phyloP scores from a whole-genome alignment of 2,329 filamentous ascomycete species.

The Arachnomyces sp. region DNA sequence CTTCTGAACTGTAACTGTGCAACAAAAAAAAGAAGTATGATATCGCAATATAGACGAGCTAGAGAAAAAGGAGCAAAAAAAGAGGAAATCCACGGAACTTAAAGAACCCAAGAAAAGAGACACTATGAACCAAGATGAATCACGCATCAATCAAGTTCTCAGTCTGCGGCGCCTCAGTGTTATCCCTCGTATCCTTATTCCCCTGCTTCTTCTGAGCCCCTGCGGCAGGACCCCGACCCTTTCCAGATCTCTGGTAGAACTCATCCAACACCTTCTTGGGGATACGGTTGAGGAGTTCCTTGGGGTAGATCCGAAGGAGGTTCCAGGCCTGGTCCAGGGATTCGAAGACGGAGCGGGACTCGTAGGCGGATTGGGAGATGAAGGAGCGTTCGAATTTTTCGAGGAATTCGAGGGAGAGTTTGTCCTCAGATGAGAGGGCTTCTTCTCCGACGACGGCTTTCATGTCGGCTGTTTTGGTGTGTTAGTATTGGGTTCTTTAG shows the following conservation, averaged over 20 bases:
- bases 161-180: conserved; percentile 24
- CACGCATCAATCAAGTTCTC: conserved; percentile 37
- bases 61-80: not conserved
- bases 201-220: conserved; percentile 17
- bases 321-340: conserved; percentile 95
- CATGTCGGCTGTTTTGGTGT: conserved; percentile 63
- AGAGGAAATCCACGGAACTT: not conserved
- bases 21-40: no score
- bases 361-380: conserved; percentile 86
- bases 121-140: conserved; percentile 1
- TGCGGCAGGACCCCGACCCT: conserved; percentile 22
- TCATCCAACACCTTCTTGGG: conserved; percentile 75
- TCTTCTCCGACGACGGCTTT: conserved; percentile 99
- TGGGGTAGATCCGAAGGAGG: conserved; percentile 91
- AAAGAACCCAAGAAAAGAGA: not conserved
- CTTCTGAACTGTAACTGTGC: no score
- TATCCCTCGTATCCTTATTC: conserved; percentile 43
- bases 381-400: conserved; percentile 98
- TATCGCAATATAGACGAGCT: not conserved
- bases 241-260: conserved; percentile 61
- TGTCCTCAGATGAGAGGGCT: conserved; percentile 89
- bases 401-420: conserved; percentile 93
- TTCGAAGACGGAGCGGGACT: conserved; percentile 84
- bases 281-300: conserved; percentile 94
- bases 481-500: not conserved